phyloP scores from a whole-genome alignment of 345 rosid species.

The Hypericum androsaemum region DNA sequence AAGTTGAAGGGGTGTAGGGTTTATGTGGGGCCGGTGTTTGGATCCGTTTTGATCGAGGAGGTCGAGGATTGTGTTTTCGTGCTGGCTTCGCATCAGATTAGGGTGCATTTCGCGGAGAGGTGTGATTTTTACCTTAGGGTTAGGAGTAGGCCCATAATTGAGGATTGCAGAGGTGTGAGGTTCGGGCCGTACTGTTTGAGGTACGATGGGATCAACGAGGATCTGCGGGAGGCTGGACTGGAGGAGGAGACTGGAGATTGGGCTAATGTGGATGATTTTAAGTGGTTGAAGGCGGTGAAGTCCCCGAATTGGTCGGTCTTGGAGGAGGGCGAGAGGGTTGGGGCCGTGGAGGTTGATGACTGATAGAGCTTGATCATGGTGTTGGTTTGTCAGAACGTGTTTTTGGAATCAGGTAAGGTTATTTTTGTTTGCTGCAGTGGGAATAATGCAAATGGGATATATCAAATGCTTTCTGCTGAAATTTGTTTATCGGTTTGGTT shows the following conservation, averaged over 20 bases:
- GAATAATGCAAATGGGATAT: no score
- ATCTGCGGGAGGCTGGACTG: conserved; percentile 48
- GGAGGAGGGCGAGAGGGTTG: conserved; percentile 47
- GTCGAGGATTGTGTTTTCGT: conserved; percentile 54
- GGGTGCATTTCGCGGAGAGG: conserved; percentile 52
- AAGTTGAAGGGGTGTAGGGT: conserved; percentile 44
- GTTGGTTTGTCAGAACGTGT: no score
- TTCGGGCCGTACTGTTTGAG: conserved; percentile 71
- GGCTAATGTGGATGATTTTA: conserved; percentile 79
- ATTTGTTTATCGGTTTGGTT: no score
- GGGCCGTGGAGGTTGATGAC: conserved; percentile 20
- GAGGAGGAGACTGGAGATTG: conserved; percentile 57
- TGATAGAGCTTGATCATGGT: neutral
- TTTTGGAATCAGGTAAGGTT: no score
- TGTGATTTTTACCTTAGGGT: conserved; percentile 73
- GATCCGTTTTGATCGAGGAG: conserved; percentile 73
- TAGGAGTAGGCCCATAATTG: conserved; percentile 82
- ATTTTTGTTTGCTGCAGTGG: no score
- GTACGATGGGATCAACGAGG: conserved; percentile 60
- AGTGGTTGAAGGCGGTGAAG: conserved; percentile 75
- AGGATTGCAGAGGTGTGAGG: conserved; percentile 53
- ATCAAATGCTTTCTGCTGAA: no score
- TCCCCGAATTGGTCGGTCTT: conserved; percentile 76
- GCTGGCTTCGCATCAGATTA: conserved; percentile 78
- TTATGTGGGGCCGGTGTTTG: conserved; percentile 57